These are phyloP conservation scores for Cordyceps cateniannulata DNA, from an alignment of 2,329 filamentous ascomycete genomes.

Conservation along the genomic window DNA sequence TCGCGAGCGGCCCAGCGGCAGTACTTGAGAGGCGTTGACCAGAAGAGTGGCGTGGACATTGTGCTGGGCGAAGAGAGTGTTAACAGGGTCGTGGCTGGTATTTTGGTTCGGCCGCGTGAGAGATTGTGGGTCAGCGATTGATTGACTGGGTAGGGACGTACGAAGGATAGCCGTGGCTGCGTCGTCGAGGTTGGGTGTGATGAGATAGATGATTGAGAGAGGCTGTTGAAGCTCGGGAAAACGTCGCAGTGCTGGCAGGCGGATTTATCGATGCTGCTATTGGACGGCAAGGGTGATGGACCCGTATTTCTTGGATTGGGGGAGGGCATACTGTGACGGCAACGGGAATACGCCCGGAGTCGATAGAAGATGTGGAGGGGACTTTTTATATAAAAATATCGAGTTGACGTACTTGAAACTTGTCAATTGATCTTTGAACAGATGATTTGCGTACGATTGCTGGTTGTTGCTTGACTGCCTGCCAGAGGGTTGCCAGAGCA, in stretches of 20 bases:
- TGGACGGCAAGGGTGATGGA: not conserved
- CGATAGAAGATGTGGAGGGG: not conserved
- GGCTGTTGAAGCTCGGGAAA: conserved; percentile 8
- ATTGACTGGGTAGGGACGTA: not conserved
- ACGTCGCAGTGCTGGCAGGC: conserved; percentile 6
- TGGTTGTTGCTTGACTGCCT: not conserved
- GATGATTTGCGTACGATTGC: not conserved
- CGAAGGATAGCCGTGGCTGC: not conserved
- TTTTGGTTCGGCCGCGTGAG: not conserved
- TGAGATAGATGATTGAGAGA: not conserved
- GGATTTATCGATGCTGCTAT: conserved; percentile 1
- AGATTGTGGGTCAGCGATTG: not conserved
- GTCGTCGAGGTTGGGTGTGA: not conserved
- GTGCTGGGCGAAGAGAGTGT: not conserved
- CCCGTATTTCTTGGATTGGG: not conserved
- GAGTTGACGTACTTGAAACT: not conserved
- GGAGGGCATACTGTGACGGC: not conserved
- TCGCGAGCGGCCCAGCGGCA: conserved; percentile 81
- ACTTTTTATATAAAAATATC: not conserved
- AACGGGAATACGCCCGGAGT: not conserved
- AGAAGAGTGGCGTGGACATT: conserved; percentile 72
- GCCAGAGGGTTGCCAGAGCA: not conserved
- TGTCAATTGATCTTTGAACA: not conserved
- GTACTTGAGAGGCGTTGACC: conserved; percentile 76
- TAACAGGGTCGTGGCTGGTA: not conserved